phyloP scores from a whole-genome alignment of 441 rosid genomes.

The Eutrema salsugineum region DNA sequence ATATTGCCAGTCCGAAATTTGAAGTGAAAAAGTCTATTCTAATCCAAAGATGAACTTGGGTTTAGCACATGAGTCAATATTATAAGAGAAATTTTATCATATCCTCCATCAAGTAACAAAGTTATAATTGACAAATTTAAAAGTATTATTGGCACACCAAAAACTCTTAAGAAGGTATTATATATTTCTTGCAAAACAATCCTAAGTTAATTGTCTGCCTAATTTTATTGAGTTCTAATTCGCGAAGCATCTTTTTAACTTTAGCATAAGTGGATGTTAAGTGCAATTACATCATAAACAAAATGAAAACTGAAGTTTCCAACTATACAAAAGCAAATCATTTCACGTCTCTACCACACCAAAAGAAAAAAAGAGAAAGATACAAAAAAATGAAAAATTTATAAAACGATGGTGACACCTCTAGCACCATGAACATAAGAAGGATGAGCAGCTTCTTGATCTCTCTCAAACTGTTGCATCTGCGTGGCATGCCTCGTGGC shows the following conservation, averaged over 20 bases:
- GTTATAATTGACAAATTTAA: background rate
- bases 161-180: background rate
- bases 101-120: too few relatives aligned
- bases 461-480: constrained; percentile 32
- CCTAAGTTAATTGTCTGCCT: background rate
- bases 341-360: background rate
- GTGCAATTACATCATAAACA: background rate
- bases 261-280: constrained; percentile 4
- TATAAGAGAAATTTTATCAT: too few relatives aligned
- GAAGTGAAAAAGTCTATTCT: background rate
- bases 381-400: background rate
- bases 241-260: background rate
- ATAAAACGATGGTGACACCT: constrained; percentile 72
- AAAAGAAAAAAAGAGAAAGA: background rate
- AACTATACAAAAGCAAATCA: constrained; percentile 16
- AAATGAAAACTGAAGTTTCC: background rate
- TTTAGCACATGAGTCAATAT: background rate
- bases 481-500: constrained; percentile 50
- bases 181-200: background rate
- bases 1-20: background rate
- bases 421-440: constrained; percentile 64
- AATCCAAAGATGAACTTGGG: background rate
- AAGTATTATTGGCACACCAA: background rate
- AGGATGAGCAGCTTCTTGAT: constrained; percentile 39
- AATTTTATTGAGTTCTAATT: background rate